Evolutionary conservation across 2,329 filamentous ascomycete genomes (phyloP), one percentile per base, ranked within the genome.

Genomic region (Talaromyces sp.): DNA sequence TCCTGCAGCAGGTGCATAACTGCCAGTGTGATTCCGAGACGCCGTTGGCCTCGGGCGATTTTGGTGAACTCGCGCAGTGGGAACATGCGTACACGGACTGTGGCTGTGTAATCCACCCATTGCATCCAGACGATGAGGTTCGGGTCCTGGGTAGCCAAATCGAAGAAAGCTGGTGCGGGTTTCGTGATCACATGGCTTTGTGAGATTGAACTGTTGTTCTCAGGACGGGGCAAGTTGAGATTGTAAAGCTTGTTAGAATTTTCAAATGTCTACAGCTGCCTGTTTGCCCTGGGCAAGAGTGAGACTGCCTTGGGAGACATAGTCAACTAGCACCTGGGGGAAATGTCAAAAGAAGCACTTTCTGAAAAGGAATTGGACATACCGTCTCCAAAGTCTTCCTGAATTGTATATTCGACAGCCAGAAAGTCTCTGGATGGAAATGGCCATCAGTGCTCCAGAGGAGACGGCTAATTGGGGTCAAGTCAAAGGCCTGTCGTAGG

Each of bases 401-500:
- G 62, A 92, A 87, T 72, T 93, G 91, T 49, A 82, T 78, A 44
- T 89, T 86, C 0, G 90, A 89, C 4, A 93, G 79, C 68, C 89
- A 84, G 68, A 88, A 95, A 0, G 88, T 91, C 73, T 93, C 91
- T 0, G 90, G 89, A 63, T 91, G 90, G 73, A 84, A 90, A 70
- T 93, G 89, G 0, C 90, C 91, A 69, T 93, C 90, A 0, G 89
- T 92, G 64, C 89, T 92, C 85, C 89, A 93, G 0, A 93, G 75
- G 0, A 95, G 80, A 75, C 93, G 93, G 57, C 85, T 86, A 60
- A 84, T 85, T 0, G 91, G 91, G 25, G 87, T 88, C 4, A 93
- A 73, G 72, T 96, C 91, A 9, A 96, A 75, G 1, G 90, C 85
- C 70, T 95, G 85, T 52, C 87, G 84, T 13, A 96, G 65, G 1